phyloP scores from a whole-genome alignment of 441 rosid genomes.

The Gossypium davidsonii region DNA sequence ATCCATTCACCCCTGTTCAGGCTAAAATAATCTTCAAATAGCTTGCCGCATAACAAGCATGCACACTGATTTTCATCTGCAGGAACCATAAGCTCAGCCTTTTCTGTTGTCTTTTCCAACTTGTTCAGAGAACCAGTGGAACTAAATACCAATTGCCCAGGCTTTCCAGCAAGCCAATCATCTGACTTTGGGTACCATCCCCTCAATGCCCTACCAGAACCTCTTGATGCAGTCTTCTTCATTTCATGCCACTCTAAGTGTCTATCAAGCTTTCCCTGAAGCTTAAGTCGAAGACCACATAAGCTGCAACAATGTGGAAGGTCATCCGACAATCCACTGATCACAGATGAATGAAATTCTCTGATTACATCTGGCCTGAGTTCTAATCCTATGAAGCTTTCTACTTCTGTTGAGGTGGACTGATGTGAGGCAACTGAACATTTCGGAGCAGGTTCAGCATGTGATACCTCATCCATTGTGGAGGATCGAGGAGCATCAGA shows the following conservation, averaged over 20 bases:
- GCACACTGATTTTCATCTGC: conserved; percentile 85
- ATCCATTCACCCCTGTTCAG: conserved; percentile 59
- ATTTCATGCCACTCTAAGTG: conserved; percentile 77
- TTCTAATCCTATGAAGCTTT: conserved; percentile 63
- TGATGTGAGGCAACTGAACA: conserved; percentile 25
- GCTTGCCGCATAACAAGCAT: conserved; percentile 79
- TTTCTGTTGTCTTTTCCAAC: conserved; percentile 24
- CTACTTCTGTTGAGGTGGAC: conserved; percentile 24
- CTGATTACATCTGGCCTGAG: conserved; percentile 71
- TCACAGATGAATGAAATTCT: conserved; percentile 70
- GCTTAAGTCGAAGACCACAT: conserved; percentile 73
- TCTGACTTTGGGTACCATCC: conserved; percentile 62
- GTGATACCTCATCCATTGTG: conserved; percentile 24
- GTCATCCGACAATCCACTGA: conserved; percentile 53
- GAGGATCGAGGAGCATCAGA: conserved; percentile 21
- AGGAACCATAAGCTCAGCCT: conserved; percentile 46
- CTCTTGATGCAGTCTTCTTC: conserved; percentile 35
- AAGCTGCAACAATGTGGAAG: conserved; percentile 62
- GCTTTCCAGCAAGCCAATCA: conserved; percentile 59
- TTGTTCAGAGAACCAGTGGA: conserved; percentile 28
- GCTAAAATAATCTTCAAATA: conserved; percentile 79
- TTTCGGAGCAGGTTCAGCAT: conserved; percentile 29
- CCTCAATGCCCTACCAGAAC: conserved; percentile 31
- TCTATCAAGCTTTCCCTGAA: conserved; percentile 52
- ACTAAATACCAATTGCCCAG: conserved; percentile 35